Evolutionary conservation across 768 basidiomycete species (phyloP).

Genomic region (Zangia roseola): DNA sequence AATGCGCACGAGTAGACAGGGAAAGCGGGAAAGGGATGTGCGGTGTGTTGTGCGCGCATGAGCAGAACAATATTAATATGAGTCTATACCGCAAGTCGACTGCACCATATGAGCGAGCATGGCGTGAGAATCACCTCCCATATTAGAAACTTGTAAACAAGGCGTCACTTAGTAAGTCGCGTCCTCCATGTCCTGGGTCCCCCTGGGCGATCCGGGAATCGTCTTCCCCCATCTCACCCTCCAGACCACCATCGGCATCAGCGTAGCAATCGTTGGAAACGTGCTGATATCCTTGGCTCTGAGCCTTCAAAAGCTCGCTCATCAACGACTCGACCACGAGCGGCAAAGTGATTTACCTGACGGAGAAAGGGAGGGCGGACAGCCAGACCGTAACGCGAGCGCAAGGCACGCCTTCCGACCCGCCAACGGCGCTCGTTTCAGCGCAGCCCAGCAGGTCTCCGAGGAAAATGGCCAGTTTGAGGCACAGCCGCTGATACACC

Average conservation of each 20-base stretch:
- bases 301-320: constrained; percentile 91
- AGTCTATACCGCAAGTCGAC: background rate
- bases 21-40: constrained; percentile 76
- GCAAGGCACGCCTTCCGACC: background rate
- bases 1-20: constrained; percentile 90
- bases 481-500: constrained; percentile 29
- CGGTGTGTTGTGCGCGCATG: constrained; percentile 81
- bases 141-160: background rate
- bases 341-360: constrained; percentile 19
- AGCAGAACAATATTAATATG: background rate
- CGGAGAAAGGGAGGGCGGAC: constrained; percentile 14
- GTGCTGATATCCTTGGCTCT: constrained; percentile 87
- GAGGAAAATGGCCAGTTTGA: constrained; percentile 16
- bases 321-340: constrained; percentile 58
- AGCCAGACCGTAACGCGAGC: background rate
- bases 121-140: constrained; percentile 25
- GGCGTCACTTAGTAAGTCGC: background rate
- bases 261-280: constrained; percentile 81
- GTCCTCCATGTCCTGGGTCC: constrained; percentile 15
- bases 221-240: constrained; percentile 55
- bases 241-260: constrained; percentile 71
- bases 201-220: constrained; percentile 26
- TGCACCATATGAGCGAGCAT: background rate
- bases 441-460: constrained; percentile 8
- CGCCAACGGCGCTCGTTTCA: background rate